Evolutionary conservation across 2,329 filamentous ascomycete genomes (phyloP).

Genomic region (Colletotrichum spaethianum): DNA sequence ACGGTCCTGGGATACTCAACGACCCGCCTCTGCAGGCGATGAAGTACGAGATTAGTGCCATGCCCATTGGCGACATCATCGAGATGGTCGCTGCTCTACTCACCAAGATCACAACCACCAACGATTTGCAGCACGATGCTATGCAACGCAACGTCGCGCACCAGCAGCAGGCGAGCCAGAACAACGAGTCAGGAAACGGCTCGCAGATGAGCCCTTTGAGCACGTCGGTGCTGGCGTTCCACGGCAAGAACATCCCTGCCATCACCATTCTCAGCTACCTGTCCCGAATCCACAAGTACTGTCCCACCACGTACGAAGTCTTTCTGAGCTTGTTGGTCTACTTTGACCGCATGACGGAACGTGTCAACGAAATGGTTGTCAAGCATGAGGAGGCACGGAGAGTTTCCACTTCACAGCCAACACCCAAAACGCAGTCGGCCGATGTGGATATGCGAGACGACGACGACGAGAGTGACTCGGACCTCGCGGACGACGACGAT

Average conservation of each 20-base stretch:
- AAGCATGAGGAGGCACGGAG: conserved; percentile 72
- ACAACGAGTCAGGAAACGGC: conserved; percentile 63
- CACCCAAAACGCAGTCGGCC: conserved; percentile 33
- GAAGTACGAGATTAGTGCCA: conserved; percentile 94
- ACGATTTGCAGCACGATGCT: conserved; percentile 93
- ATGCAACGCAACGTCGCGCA: conserved; percentile 80
- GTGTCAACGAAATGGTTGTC: conserved; percentile 86
- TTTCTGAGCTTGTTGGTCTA: conserved; percentile 96
- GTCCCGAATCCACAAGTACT: conserved; percentile 98
- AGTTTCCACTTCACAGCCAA: conserved; percentile 50
- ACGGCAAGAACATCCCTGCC: conserved; percentile 97
- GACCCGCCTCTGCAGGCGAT: conserved; percentile 68
- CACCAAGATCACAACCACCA: conserved; percentile 97
- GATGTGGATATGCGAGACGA: conserved; percentile 56
- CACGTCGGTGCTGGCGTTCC: conserved; percentile 88
- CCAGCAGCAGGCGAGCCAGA: conserved; percentile 67
- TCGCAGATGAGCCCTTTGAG: conserved; percentile 73
- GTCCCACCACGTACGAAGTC: conserved; percentile 97
- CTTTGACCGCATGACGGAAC: conserved; percentile 98
- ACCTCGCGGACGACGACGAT: conserved; percentile 62
- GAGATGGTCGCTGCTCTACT: conserved; percentile 98
- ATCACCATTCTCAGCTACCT: conserved; percentile 98
- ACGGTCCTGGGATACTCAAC: conserved; percentile 63
- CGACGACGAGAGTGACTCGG: conserved; percentile 64
- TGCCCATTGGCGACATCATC: conserved; percentile 97